Base-by-base conservation (phyloP, 257 asterid genomes). In the Henckelia pumila region DNA sequence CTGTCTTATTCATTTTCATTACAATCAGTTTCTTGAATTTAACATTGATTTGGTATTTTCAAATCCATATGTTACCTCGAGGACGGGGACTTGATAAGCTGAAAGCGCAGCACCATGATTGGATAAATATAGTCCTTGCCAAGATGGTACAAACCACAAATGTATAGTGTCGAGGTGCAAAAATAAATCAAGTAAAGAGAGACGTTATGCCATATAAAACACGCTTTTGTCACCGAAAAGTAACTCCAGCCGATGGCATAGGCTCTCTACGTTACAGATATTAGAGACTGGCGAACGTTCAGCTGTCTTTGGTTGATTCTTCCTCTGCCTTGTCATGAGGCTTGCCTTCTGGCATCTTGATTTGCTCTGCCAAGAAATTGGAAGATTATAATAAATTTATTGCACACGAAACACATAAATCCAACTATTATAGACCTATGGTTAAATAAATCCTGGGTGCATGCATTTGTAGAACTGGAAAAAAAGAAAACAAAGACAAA, bases 271-370 rank as follows among this genome's bases (percentile, higher is more conserved):
- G 52, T 71, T 67, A 56, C 47, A 66, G 70, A 57, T 60, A 82
- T 70, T 85, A 35, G 76, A 80, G 76, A 80, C 80, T 4, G 76
- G 22, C n/a, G 63, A 53, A 2, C 81, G 20, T 50, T 75, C 81
- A 19, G 74, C 82, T 82, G 64, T 65, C 83, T 63, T 77, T 77
- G 1, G 84, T 49, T 50, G 79, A 73, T 63, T 73, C 84, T 49
- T 61, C 85, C 58, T 30, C 81, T 19, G 60, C 76, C 76, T 67
- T 73, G n/a, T 71, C 80, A 23, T 30, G 75, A 53, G 56, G 80
- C 50, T 63, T 69, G 63, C 56, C 84, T 25, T 68, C 90, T 0
- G 94, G 84, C 71, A 78, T 77, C 58, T 71, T 61, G 14, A 80
- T 61, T 44, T 44, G 53, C 71, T 86, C 92, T 78, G 79, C 79